Base-by-base conservation (phyloP, 192 early-diverging fungal genomes). In the Coemansia sp. region DNA sequence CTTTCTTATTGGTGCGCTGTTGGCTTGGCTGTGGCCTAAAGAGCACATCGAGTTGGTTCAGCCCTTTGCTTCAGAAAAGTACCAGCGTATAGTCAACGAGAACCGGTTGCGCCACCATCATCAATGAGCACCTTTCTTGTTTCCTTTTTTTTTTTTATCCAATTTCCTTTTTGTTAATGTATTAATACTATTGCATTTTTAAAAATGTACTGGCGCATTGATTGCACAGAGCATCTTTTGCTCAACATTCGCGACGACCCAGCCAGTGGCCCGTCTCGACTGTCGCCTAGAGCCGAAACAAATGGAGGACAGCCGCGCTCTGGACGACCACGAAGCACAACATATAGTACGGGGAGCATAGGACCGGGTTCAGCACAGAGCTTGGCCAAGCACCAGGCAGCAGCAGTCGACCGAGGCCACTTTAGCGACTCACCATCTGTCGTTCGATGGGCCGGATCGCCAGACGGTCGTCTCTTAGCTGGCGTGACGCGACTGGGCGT, bases 21-120 rank as follows among this genome's bases (percentile, higher is more conserved):
- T 98, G 33, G 95, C 95, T 65, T 92, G 88, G 88, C 42, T 93
- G 28, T 88, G 92, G 68, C 95, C 97, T 13, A 73, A 78, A 28
- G 77, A 85, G 38, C 57, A 75, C 14, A 94, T 98, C 62, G 93
- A 96, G 46, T 49, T 76, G 16, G 95, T 92, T 1, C 88, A 87
- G 33, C 73, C 76, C 43, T 94, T 94, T 69, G 62, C 73, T 19
- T 57, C 37, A 11, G 69, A 37, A 40, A 75, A 67, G 49, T 78
- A 74, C 38, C 44, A 62, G 58, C 55, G 39, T 16, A 46, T 30
- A n/a, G 46, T 64, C 37, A 69, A 65, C 30, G 55, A 69, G 52
- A 69, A 65, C 67, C 62, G 64, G 11, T 11, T 30, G 13, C 52
- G 26, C 19, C 49, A 26, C 23, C 33, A 61, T 14, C 59, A 38